Conservation (phyloP, 73 alveolate species). For the Halteria grandinella region DNA sequence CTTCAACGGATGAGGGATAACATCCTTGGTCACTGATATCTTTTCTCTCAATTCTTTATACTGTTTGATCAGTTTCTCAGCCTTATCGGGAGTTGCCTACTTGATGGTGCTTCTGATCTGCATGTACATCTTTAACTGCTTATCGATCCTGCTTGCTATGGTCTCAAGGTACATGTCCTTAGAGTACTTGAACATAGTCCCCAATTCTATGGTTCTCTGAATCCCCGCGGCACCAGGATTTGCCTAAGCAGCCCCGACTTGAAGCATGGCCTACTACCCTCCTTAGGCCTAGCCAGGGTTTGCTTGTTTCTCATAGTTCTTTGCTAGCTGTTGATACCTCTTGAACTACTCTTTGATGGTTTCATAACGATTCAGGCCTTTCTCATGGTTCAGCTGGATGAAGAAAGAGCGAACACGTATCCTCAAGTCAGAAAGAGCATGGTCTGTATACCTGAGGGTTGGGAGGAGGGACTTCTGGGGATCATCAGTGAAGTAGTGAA, state of each 20-base stretch:
- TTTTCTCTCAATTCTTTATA: conserved; percentile 15
- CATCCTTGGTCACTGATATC: conserved; percentile 16
- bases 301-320: too few relatives aligned
- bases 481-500: neutral
- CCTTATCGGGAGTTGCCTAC: neutral
- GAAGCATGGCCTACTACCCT: too few relatives aligned
- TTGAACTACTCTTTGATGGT: neutral
- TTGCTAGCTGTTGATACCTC: neutral
- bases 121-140: neutral
- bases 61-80: neutral
- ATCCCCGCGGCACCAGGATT: too few relatives aligned
- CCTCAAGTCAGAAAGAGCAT: neutral
- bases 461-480: neutral
- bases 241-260: too few relatives aligned
- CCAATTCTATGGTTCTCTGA: neutral
- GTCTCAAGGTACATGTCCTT: conserved; percentile 3
- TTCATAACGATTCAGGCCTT: too few relatives aligned
- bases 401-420: neutral
- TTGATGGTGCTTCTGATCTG: neutral
- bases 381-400: neutral
- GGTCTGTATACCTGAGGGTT: neutral
- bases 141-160: neutral
- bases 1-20: conserved; percentile 9
- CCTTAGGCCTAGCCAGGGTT: too few relatives aligned
- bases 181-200: neutral